phyloP scores from a whole-genome alignment of 164 flowering plant genomes.

The Vitis riparia region DNA sequence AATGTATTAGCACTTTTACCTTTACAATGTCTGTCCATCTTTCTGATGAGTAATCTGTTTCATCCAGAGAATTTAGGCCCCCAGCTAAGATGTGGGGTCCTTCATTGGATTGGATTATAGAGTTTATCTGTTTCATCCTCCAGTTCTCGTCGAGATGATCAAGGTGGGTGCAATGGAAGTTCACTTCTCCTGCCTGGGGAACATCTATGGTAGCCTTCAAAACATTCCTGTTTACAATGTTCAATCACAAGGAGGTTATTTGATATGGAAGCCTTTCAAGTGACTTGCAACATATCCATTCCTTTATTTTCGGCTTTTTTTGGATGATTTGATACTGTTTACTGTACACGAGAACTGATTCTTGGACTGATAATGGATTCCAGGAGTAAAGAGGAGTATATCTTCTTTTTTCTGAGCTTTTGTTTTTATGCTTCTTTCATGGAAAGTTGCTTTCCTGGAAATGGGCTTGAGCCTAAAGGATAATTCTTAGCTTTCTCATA shows the following conservation, averaged over 20 bases:
- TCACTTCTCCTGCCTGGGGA: conserved; percentile 71
- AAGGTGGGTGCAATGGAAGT: conserved; percentile 83
- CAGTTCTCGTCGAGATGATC: conserved; percentile 93
- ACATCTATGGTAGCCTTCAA: conserved; percentile 85
- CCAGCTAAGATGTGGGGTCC: conserved; percentile 85
- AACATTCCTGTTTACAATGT: conserved; percentile 62
- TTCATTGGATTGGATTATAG: conserved; percentile 63
- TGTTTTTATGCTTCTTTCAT: no score
- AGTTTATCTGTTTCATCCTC: conserved; percentile 93
- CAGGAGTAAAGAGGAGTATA: no score
- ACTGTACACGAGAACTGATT: no score
- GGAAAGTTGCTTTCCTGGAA: no score
- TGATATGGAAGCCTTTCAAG: neutral
- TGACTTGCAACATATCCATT: neutral
- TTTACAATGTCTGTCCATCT: conserved; percentile 93
- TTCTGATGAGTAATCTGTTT: conserved; percentile 82
- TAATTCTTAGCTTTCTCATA: no score
- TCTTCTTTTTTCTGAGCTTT: no score
- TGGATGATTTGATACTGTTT: no score
- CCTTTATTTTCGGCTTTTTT: no score
- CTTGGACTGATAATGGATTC: no score
- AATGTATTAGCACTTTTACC: conserved; percentile 30
- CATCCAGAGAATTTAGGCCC: conserved; percentile 86
- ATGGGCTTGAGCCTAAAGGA: no score
- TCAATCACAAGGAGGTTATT: neutral